These are phyloP conservation scores for Saccharomyces paradoxus DNA, from an alignment of 805 yeast species.

Conservation along the genomic window DNA sequence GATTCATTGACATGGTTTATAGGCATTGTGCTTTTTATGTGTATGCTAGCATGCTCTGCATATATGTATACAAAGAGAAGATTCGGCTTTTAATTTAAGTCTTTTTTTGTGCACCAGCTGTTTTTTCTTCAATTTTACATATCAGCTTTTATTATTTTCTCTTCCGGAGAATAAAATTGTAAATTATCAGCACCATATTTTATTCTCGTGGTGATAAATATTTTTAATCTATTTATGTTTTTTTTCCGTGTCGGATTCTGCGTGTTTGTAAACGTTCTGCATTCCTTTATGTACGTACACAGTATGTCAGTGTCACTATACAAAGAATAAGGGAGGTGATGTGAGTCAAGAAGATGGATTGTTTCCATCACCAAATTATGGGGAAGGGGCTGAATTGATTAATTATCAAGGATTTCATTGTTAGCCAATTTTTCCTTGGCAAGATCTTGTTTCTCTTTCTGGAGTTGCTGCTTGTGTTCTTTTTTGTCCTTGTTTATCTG, in stretches of 20 bases:
- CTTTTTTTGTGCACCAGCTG: neutral
- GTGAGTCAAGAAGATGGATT: neutral
- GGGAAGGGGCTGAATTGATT: neutral
- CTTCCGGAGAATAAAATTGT: neutral
- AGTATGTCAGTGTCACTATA: neutral
- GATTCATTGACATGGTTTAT: constrained; percentile 63
- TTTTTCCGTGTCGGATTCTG: neutral
- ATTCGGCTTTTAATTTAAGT: constrained; percentile 28
- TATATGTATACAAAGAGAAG: constrained; percentile 42
- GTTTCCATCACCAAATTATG: neutral
- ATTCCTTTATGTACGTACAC: neutral
- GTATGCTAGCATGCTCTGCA: constrained; percentile 38
- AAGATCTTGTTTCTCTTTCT: neutral
- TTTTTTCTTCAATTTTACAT: neutral
- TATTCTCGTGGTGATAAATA: neutral
- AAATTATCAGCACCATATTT: neutral
- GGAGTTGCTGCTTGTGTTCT: neutral
- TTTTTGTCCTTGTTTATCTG: constrained; percentile 1
- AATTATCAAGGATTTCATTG: neutral
- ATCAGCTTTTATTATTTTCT: neutral
- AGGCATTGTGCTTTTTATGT: constrained; percentile 40
- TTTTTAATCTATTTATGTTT: neutral
- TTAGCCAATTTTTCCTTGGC: neutral
- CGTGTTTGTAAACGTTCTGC: neutral
- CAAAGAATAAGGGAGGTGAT: neutral